Conservation (phyloP, 2,329 filamentous ascomycete genomes). For the Fusarium coffeatum region DNA sequence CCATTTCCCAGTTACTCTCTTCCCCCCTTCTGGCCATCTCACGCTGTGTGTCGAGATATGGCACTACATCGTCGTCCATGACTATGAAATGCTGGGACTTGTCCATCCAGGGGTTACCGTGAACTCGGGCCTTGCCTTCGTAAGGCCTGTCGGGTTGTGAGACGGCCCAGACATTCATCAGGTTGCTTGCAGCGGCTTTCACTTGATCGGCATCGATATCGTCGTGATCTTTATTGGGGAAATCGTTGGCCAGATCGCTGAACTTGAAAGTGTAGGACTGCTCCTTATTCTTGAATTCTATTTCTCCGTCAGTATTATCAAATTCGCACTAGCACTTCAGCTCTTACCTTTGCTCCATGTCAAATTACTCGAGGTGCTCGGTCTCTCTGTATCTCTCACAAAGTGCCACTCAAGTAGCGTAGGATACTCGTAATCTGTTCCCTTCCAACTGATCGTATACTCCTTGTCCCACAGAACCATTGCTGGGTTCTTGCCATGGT, state of each 20-base stretch:
- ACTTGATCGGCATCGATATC: conserved; percentile 30
- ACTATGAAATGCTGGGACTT: conserved; percentile 32
- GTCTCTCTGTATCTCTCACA: conserved; percentile 20
- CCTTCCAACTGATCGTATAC: conserved; percentile 32
- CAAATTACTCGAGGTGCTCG: conserved; percentile 24
- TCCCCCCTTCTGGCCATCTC: background rate
- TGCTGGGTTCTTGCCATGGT: conserved; percentile 20
- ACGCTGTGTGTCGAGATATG: conserved; percentile 20
- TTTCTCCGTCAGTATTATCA: background rate
- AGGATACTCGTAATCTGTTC: conserved; percentile 28
- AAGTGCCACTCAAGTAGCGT: conserved; percentile 28
- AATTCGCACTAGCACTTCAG: background rate
- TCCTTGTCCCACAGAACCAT: conserved; percentile 30
- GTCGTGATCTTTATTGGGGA: conserved; percentile 19
- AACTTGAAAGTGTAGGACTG: conserved; percentile 33
- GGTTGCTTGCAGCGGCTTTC: conserved; percentile 20
- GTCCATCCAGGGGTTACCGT: conserved; percentile 21
- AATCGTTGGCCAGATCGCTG: conserved; percentile 27
- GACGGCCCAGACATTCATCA: conserved; percentile 21
- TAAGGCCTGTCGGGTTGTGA: conserved; percentile 25
- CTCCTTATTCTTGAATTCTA: conserved; percentile 26
- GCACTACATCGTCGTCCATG: conserved; percentile 18
- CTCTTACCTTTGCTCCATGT: conserved; percentile 19
- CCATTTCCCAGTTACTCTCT: conserved; percentile 14
- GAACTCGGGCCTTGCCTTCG: conserved; percentile 13